phyloP scores from a whole-genome alignment of 306 rosid genomes.

The Carpinus viminea region DNA sequence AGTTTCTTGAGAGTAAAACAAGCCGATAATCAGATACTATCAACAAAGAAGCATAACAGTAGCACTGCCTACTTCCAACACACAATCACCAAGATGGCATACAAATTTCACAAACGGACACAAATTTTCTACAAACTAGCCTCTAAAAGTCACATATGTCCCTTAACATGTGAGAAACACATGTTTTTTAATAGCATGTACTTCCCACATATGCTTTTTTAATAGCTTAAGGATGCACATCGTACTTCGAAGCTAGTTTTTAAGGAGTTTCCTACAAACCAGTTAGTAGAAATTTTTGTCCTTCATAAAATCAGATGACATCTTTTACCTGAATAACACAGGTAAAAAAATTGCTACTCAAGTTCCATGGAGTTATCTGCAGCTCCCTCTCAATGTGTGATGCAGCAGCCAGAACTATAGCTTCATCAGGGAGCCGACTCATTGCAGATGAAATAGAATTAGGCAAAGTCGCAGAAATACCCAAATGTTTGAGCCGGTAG shows the following conservation, averaged over 20 bases:
- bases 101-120: conserved; percentile 1
- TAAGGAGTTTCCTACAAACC: no score
- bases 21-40: neutral
- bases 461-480: conserved; percentile 82
- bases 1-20: neutral
- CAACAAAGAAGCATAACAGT: neutral
- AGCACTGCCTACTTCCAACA: conserved; percentile 14
- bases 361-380: conserved; percentile 98
- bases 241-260: no score
- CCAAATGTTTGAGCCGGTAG: conserved; percentile 91
- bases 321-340: conserved; percentile 84
- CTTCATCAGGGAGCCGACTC: conserved; percentile 96
- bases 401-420: conserved; percentile 95
- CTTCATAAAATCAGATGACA: conserved; percentile 19
- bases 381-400: conserved; percentile 96
- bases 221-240: no score
- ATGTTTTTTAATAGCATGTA: no score
- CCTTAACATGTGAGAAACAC: no score
- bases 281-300: no score
- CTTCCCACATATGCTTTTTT: no score
- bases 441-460: conserved; percentile 83
- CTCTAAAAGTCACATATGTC: no score
- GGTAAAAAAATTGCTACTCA: conserved; percentile 92
- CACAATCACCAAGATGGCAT: conserved; percentile 17
- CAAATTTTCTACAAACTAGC: no score